A percentile compares a stretch with the other conserved stretches of the same genome.
These are phyloP conservation scores for Isabelozyma heimii DNA, from an alignment of 805 yeast species.

Conservation along the genomic window DNA sequence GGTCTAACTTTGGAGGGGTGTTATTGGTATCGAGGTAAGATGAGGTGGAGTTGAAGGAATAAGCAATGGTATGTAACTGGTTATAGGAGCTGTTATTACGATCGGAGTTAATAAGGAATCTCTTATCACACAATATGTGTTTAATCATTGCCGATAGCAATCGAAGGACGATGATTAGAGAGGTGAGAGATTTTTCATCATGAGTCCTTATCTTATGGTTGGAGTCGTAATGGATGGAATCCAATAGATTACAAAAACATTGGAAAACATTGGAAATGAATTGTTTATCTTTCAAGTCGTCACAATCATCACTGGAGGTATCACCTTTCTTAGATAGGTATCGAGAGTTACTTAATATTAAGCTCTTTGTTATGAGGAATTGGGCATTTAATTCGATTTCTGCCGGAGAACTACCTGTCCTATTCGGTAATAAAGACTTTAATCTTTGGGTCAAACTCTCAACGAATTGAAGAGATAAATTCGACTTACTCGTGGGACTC, in stretches of 20 bases:
- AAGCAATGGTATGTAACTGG: neutral
- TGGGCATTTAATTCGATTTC: slow-evolving; percentile 44
- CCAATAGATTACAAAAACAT: slow-evolving; percentile 20
- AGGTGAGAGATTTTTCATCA: slow-evolving; percentile 27
- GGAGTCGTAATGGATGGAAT: slow-evolving; percentile 20
- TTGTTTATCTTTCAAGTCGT: neutral
- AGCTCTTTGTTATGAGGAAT: slow-evolving; percentile 24
- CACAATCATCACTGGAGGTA: slow-evolving; percentile 9
- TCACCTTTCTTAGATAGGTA: slow-evolving; percentile 2
- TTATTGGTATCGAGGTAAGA: neutral
- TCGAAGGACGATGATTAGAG: slow-evolving; percentile 30
- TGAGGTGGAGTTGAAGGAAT: neutral
- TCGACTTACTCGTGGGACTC: neutral
- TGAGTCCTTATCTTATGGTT: slow-evolving; percentile 20
- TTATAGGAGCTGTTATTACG: neutral
- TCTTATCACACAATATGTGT: slow-evolving; percentile 10
- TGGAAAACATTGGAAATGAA: slow-evolving; percentile 18
- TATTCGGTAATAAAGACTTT: slow-evolving; percentile 33
- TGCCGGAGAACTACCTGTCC: slow-evolving; percentile 35
- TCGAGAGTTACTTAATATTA: neutral
- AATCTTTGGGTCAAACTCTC: slow-evolving; percentile 24
- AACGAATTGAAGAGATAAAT: slow-evolving; percentile 14
- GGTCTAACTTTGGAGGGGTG: neutral
- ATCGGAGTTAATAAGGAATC: neutral
- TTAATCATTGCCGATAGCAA: slow-evolving; percentile 27